These are phyloP conservation scores for Aspergillus sp. DNA, from an alignment of 2,329 filamentous ascomycete genomes.

Conservation along the genomic window DNA sequence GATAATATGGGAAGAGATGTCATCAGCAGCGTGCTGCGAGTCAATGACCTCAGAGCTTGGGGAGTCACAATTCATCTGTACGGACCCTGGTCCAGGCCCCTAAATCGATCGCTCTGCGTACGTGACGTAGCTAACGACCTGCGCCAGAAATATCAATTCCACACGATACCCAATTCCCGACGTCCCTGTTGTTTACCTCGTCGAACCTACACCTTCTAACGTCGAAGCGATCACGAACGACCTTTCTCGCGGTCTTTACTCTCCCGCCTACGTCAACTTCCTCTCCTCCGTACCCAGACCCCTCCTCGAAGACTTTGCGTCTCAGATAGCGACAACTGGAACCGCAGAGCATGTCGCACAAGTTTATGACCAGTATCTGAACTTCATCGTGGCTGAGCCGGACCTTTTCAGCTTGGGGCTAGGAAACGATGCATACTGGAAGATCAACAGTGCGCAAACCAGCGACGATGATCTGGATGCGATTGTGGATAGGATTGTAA, in stretches of 20 bases:
- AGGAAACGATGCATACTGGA: slow-evolving; percentile 92
- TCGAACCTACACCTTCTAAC: slow-evolving; percentile 83
- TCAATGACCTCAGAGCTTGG: slow-evolving; percentile 88
- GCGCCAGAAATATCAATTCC: slow-evolving; percentile 69
- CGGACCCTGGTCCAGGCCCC: slow-evolving; percentile 25
- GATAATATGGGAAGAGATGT: slow-evolving; percentile 90
- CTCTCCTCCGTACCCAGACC: slow-evolving; percentile 88
- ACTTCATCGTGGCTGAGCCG: slow-evolving; percentile 94
- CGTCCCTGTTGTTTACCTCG: slow-evolving; percentile 93
- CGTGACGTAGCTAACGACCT: slow-evolving; percentile 19
- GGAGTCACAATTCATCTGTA: slow-evolving; percentile 97
- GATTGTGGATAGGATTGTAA: slow-evolving; percentile 88
- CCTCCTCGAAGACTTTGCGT: slow-evolving; percentile 90
- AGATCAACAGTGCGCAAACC: slow-evolving; percentile 89
- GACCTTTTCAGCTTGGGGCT: slow-evolving; percentile 94
- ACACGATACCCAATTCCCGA: slow-evolving; percentile 89
- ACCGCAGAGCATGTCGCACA: slow-evolving; percentile 90
- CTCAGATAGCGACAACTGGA: slow-evolving; percentile 78
- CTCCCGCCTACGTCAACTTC: slow-evolving; percentile 95
- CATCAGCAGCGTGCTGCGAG: slow-evolving; percentile 91
- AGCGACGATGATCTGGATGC: slow-evolving; percentile 86
- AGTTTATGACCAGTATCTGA: slow-evolving; percentile 94
- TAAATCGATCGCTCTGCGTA: slow-evolving; percentile 11
- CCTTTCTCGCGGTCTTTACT: slow-evolving; percentile 83
- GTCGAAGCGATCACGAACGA: slow-evolving; percentile 81